Base-by-base conservation (phyloP, 148 eudicot species). In the Silene conica region DNA sequence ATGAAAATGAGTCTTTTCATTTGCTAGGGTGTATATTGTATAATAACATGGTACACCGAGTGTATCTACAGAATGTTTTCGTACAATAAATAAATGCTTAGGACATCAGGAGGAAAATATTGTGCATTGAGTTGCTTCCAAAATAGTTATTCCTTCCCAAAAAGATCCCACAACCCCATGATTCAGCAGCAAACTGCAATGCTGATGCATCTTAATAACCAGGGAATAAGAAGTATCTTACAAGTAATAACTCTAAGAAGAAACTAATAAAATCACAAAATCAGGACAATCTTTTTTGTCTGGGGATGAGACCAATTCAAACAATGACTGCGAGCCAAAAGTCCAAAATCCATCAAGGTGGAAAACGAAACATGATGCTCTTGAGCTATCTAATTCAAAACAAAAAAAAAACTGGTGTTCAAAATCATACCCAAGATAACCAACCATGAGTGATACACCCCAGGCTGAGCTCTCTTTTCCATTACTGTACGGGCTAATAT, bases 361-460 rank as follows among this genome's bases (percentile, higher is more conserved):
- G 54, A 48, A 48, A 48, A 31, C 34, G 3, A 48, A 48, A 48
- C 4, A 5, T 48, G 16, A 48, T 59, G 4, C 22, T 19, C 20
- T 2, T 16, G 3, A 12, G 61, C 26, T 19, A 59, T 59, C 23
- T 21, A 59, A 19, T 13, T n/a, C 7, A 19, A 46, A 13, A n/a
- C n/a, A n/a, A 20, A 46, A 12, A 70, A 45, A 12, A 10, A 65
- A 31, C 34, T 15, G n/a, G 66, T 62, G 70, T 73, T 69, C 45
- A 59, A 34, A 61, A 76, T 60, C 62, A 80, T 92, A 96, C 99
- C 99, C 97, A 70, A 96, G 93, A 85, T 96, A 96, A 76, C 99
- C 99, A 70, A 86, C 48, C 99, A 96, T 96, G 79, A 96, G 86
- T 26, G 99, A 96, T 69, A 92, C 90, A 72, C 99, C 99, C 99